Conservation (phyloP, 768 basidiomycete species). For the Stropharia rugosoannulata region DNA sequence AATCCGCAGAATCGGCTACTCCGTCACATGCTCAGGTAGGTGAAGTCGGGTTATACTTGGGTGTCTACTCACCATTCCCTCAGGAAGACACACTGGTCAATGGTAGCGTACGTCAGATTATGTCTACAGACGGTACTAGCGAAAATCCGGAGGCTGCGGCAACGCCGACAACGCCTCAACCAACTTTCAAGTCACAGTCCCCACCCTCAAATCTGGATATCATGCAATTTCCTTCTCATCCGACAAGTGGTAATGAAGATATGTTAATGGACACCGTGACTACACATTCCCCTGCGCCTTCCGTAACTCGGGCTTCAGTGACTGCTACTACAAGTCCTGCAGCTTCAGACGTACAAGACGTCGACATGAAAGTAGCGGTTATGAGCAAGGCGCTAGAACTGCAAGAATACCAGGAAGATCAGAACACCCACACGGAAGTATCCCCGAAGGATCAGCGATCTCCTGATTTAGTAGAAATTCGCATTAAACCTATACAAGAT, state of each 20-base stretch:
- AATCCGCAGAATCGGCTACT: constrained; percentile 19
- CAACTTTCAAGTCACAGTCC: background rate
- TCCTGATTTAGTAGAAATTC: constrained; percentile 3
- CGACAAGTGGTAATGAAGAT: background rate
- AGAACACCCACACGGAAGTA: too few relatives aligned
- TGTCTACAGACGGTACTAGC: background rate
- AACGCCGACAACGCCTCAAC: background rate
- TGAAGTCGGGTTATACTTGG: constrained; percentile 1
- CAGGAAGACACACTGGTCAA: background rate
- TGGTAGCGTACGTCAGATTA: background rate
- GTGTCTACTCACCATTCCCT: background rate
- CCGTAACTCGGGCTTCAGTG: background rate
- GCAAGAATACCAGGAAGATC: too few relatives aligned
- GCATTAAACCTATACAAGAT: constrained; percentile 9
- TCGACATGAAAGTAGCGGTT: background rate
- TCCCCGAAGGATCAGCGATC: too few relatives aligned
- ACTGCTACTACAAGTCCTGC: background rate
- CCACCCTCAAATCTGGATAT: background rate
- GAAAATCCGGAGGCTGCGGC: background rate
- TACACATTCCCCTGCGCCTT: background rate
- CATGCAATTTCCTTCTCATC: background rate
- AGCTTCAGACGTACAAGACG: background rate
- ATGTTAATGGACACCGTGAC: background rate
- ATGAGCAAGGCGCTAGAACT: too few relatives aligned
- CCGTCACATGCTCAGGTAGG: constrained; percentile 22